These are phyloP conservation scores for Metschnikowia corniflorae DNA, from an alignment of 805 yeast genomes.

Conservation along the genomic window DNA sequence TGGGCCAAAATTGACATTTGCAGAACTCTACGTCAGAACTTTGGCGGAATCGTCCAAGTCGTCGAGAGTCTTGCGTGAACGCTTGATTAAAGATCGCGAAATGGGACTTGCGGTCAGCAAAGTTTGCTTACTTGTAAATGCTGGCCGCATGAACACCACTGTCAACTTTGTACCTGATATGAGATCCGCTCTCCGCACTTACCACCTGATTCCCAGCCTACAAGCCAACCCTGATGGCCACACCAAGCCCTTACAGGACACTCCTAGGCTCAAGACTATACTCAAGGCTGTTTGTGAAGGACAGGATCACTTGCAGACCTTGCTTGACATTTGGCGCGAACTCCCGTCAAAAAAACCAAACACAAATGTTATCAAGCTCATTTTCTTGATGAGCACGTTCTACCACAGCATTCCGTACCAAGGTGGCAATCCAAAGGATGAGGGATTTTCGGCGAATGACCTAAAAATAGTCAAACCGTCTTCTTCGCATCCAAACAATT, in stretches of 20 bases:
- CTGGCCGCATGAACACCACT: conserved; percentile 93
- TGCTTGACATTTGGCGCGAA: conserved; percentile 42
- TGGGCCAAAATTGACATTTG: conserved; percentile 61
- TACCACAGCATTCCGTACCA: conserved; percentile 48
- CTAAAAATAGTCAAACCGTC: conserved; percentile 7
- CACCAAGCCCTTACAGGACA: conserved; percentile 81
- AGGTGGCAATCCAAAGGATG: conserved; percentile 16
- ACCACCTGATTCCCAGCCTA: conserved; percentile 87
- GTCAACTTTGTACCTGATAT: conserved; percentile 92
- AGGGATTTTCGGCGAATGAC: conserved; percentile 7
- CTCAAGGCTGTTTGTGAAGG: conserved; percentile 83
- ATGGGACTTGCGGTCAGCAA: conserved; percentile 70
- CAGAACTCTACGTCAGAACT: conserved; percentile 78
- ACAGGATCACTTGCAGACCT: conserved; percentile 45
- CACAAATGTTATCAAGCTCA: conserved; percentile 60
- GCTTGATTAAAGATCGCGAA: conserved; percentile 59
- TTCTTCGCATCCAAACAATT: conserved; percentile 33
- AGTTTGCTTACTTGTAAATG: conserved; percentile 81
- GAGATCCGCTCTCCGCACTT: conserved; percentile 90
- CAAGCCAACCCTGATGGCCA: conserved; percentile 61
- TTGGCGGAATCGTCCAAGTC: conserved; percentile 80
- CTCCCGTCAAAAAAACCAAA: conserved; percentile 44
- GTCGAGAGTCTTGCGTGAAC: conserved; percentile 77
- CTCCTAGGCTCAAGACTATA: conserved; percentile 88
- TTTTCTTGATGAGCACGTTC: conserved; percentile 69